Evolutionary conservation across 176 grass and related monocot species (phyloP).

Genomic region (Puccinellia tenuiflora): DNA sequence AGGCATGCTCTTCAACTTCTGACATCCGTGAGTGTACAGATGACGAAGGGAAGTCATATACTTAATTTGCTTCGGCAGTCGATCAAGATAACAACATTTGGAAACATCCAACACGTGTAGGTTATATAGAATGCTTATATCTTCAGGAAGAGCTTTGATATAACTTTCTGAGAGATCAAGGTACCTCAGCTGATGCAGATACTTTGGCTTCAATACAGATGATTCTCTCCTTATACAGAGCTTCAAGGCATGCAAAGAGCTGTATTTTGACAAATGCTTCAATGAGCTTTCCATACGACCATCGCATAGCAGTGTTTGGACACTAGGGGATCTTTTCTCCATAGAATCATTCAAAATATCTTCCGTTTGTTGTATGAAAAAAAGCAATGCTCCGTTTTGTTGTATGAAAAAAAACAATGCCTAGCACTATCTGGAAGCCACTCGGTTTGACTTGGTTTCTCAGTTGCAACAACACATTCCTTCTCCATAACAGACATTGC

Average conservation of each 20-base stretch:
- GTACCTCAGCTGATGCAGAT: neutral
- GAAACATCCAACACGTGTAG: neutral
- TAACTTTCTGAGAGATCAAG: neutral
- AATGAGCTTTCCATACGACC: rapidly evolving
- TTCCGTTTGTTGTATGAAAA: no score
- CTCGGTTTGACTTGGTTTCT: no score
- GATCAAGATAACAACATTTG: rapidly evolving
- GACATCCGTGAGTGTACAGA: neutral
- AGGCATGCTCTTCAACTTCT: neutral
- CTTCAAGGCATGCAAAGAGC: neutral
- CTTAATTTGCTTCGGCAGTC: neutral
- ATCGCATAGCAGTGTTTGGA: neutral
- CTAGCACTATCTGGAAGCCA: no score
- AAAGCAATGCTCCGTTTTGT: no score
- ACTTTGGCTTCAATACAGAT: neutral
- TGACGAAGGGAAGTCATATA: neutral
- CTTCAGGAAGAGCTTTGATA: neutral
- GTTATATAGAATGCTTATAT: neutral
- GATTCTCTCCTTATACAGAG: rapidly evolving
- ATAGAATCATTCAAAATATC: neutral
- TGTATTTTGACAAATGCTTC: neutral
- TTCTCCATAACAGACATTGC: no score
- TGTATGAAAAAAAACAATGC: no score
- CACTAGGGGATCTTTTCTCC: neutral
- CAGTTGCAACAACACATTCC: no score